Evolutionary conservation across 2,329 filamentous ascomycete species (phyloP).

Genomic region (Bipolaris cookei): DNA sequence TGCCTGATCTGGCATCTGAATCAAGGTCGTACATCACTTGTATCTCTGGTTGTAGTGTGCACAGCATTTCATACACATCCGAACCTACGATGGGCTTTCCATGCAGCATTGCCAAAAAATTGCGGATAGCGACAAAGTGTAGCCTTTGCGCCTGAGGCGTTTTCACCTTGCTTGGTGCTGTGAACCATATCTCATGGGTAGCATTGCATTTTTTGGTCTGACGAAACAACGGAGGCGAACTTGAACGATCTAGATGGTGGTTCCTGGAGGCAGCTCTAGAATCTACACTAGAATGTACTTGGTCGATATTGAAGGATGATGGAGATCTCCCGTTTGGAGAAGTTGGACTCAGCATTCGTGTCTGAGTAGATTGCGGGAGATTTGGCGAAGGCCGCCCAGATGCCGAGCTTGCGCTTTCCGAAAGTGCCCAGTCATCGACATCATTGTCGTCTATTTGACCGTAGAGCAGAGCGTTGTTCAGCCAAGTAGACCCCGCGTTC

Average conservation of each 20-base stretch:
- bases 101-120: constrained; percentile 71
- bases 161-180: constrained; percentile 59
- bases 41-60: constrained; percentile 67
- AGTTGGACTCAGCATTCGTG: constrained; percentile 36
- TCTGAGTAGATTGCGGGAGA: constrained; percentile 24
- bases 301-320: constrained; percentile 41
- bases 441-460: constrained; percentile 46
- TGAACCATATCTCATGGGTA: constrained; percentile 65
- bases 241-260: constrained; percentile 16
- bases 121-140: constrained; percentile 70
- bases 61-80: constrained; percentile 67
- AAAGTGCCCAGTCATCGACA: constrained; percentile 40
- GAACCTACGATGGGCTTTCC: constrained; percentile 69
- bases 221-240: constrained; percentile 24
- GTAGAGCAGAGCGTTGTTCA: constrained; percentile 46
- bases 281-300: constrained; percentile 23
- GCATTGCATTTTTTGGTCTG: constrained; percentile 23
- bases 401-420: constrained; percentile 31
- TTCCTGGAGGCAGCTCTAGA: constrained; percentile 23
- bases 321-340: constrained; percentile 35
- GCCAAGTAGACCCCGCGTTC: constrained; percentile 47
- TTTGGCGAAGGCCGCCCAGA: constrained; percentile 25
- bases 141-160: constrained; percentile 58
- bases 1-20: constrained; percentile 28
- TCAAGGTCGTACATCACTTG: constrained; percentile 61